Evolutionary conservation across 2,329 filamentous ascomycete genomes (phyloP), one percentile per base, ranked within the genome.

Genomic region (Fusarium nodosum): DNA sequence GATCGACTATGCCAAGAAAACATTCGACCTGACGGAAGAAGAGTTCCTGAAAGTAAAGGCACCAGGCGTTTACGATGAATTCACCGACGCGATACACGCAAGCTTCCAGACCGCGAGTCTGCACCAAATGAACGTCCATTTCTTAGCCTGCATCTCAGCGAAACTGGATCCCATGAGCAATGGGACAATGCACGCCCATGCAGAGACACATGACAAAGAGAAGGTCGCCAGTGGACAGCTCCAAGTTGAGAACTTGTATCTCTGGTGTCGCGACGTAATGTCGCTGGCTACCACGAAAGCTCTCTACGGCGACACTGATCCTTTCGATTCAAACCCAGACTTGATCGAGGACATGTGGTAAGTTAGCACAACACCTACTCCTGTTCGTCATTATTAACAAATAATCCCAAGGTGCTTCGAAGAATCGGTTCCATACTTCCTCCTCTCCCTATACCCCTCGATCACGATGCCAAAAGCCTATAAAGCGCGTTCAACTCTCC

Each of bases 241-340:
- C 7, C 65, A 77, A 28, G 73, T 80, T 11, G 74, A 77, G 2
- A 79, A 79, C 18, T 50, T 85, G 1, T 85, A 75, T 64, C 31
- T 74, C 1, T 84, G 81, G 81, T 42, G 79, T 13, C 75, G 80
- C 13, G 61, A 79, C 11, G 61, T 77, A 5, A 78, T 84, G 60
- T 80, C 79, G 3, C 54, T 79, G 5, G 80, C 81, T 8, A 82
- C 80, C 0, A 76, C 76, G 11, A 65, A 77, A 28, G 77, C 80
- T 5, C 73, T 86, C 24, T 84, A 81, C 46, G 83, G 84, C 3
- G 77, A 80, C 1, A 60, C 79, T 3, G 83, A 85, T 58, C 82
- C 82, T 0, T 77, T 84, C 33, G 75, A 68, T n/a, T 50, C 72
- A 1, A 69, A 73, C 7, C 61, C 62, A 10, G 48, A 56, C 1